These are phyloP conservation scores for Wickerhamomyces chaumierensis DNA, from an alignment of 805 yeast species.

Conservation along the genomic window DNA sequence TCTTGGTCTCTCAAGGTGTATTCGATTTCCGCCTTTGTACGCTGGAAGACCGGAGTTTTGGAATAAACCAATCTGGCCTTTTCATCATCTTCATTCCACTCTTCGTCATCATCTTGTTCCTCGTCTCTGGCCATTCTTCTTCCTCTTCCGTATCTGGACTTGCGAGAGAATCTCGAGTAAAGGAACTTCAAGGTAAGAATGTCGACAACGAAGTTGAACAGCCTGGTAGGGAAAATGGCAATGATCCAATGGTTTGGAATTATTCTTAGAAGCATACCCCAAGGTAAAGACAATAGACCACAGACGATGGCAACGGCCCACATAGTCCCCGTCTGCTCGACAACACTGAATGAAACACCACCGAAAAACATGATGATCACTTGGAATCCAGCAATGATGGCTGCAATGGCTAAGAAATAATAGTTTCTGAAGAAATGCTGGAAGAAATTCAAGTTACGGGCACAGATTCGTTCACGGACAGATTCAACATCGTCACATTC, in stretches of 20 bases:
- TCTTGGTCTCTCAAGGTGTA: neutral
- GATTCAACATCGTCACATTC: conserved; percentile 62
- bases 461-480: conserved; percentile 46
- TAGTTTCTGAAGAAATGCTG: conserved; percentile 72
- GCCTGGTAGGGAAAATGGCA: conserved; percentile 50
- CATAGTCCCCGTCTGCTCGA: conserved; percentile 68
- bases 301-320: conserved; percentile 85
- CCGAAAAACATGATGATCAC: conserved; percentile 91
- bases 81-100: conserved; percentile 9
- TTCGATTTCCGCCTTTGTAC: neutral
- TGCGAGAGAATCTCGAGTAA: conserved; percentile 3
- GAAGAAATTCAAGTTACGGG: conserved; percentile 68
- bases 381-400: conserved; percentile 75
- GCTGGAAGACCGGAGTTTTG: neutral
- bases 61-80: neutral
- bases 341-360: conserved; percentile 86
- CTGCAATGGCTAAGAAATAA: conserved; percentile 66
- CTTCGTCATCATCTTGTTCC: conserved; percentile 14
- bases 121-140: conserved; percentile 7
- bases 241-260: conserved; percentile 74
- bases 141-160: conserved; percentile 3
- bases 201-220: conserved; percentile 8
- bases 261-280: conserved; percentile 64
- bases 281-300: conserved; percentile 74
- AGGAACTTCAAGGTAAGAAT: conserved; percentile 13